phyloP scores from a whole-genome alignment of 176 grass and related monocot genomes.

The Thinopyrum elongatum region DNA sequence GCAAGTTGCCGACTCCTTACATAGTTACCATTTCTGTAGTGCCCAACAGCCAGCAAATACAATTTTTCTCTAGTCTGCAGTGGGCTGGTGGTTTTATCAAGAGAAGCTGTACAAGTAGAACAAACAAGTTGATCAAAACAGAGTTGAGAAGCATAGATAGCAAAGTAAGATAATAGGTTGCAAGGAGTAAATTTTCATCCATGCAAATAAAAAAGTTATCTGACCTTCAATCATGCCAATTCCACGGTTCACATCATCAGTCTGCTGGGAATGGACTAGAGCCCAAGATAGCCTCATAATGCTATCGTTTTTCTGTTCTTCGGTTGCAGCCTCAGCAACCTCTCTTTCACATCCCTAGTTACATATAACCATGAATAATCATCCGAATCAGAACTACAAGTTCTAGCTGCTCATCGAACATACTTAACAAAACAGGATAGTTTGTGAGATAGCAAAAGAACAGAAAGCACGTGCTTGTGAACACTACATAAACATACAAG shows the following conservation, averaged over 20 bases:
- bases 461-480: not conserved
- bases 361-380: not conserved
- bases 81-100: slow-evolving; percentile 63
- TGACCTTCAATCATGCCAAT: slow-evolving; percentile 95
- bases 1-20: slow-evolving; percentile 76
- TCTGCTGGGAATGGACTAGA: slow-evolving; percentile 82
- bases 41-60: slow-evolving; percentile 86
- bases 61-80: slow-evolving; percentile 68
- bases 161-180: not conserved
- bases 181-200: not conserved
- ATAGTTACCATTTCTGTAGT: slow-evolving; percentile 82
- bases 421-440: not conserved
- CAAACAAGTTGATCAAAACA: slow-evolving; percentile 11
- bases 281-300: slow-evolving; percentile 98
- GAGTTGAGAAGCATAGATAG: not conserved
- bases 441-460: not conserved
- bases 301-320: slow-evolving; percentile 65
- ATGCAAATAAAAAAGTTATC: not conserved
- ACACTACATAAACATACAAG: not conserved
- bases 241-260: slow-evolving; percentile 88
- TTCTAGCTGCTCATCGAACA: not conserved
- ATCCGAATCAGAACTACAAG: not conserved
- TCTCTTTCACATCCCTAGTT: slow-evolving; percentile 77
- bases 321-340: slow-evolving; percentile 46
- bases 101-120: slow-evolving; percentile 62